phyloP scores from a whole-genome alignment of 2,329 filamentous ascomycete genomes.

The Trichoderma sp. region DNA sequence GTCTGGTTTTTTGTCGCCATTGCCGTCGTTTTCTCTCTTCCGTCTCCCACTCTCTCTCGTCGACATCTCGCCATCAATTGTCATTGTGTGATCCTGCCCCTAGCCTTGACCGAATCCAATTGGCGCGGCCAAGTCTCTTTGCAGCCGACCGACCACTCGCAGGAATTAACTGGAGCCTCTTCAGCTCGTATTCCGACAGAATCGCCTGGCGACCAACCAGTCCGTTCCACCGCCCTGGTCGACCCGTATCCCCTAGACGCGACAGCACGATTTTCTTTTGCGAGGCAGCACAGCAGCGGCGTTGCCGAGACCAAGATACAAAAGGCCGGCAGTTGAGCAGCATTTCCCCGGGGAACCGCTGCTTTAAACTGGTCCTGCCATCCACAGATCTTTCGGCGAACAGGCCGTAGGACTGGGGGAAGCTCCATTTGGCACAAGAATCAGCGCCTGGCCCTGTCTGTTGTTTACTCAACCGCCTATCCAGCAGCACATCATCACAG shows the following conservation, averaged over 20 bases:
- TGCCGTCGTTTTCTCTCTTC: neutral
- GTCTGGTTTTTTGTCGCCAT: neutral
- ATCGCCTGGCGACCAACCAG: conserved; percentile 32
- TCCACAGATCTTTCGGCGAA: conserved; percentile 23
- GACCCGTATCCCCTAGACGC: conserved; percentile 31
- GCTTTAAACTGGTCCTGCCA: conserved; percentile 20
- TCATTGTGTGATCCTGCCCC: conserved; percentile 15
- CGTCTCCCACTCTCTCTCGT: neutral
- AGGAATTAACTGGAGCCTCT: conserved; percentile 27
- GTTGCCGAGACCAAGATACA: conserved; percentile 19
- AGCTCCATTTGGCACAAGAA: conserved; percentile 15
- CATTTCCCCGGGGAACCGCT: conserved; percentile 1
- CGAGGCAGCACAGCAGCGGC: conserved; percentile 25
- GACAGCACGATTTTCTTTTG: conserved; percentile 26
- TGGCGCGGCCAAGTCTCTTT: conserved; percentile 13
- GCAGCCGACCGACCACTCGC: conserved; percentile 17
- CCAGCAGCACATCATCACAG: conserved; percentile 23
- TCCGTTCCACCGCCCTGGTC: conserved; percentile 35
- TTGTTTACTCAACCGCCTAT: neutral
- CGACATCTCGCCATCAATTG: conserved; percentile 2
- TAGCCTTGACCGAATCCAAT: conserved; percentile 9
- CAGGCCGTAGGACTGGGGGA: conserved; percentile 23
- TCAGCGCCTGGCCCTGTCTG: conserved; percentile 12
- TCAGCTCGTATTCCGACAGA: conserved; percentile 36
- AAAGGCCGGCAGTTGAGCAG: conserved; percentile 14